Base-by-base conservation (phyloP, 1,139 yeast genomes). In the Taphrina flavorubra region DNA sequence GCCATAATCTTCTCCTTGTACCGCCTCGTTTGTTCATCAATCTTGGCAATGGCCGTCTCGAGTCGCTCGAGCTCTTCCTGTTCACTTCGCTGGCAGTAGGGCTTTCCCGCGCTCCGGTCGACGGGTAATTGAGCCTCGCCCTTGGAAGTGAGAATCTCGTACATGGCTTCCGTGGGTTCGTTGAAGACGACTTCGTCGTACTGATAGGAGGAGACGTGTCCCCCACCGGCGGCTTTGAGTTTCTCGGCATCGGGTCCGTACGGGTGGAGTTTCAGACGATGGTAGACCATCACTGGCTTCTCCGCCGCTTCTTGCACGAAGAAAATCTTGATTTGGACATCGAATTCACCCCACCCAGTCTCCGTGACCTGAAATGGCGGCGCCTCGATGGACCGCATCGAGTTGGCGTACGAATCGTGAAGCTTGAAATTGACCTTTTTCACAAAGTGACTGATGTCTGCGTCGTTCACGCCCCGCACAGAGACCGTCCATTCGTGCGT, bases 301-400 rank as follows among this genome's bases (percentile, higher is more conserved):
- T 95, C 99, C 74, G 88, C 88, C 18, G 96, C 88, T 44, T 91
- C 97, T 36, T 88, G 83, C 57, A 88, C 89, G 78, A 94, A 94
- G 78, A 88, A 92, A 44, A 94, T 85, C 77, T 92, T 90, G 69
- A 94, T 87, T 51, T 89, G 86, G 72, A 95, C 89, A 76, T 94
- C 99, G 79, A 94, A 94, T 78, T 94, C 99, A 72, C 99, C 99
- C 99, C 99, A 94, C 0, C 99, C 99, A 0, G 98, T 90, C 76
- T 95, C 99, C 0, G 97, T 90, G 14, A 94, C 92, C 77, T 92
- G 96, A 75, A 89, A 94, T 0, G 99, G 99, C 1, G 97, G 97
- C 44, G 83, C 78, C 72, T 94, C 99, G 7, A 94, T 83, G 0
- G 95, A 83, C 70, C 99, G 81, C 18, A 92, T 86, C 0, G 97